Conservation (phyloP, 169 alveolate species). For the Plasmodium chabaudi region DNA sequence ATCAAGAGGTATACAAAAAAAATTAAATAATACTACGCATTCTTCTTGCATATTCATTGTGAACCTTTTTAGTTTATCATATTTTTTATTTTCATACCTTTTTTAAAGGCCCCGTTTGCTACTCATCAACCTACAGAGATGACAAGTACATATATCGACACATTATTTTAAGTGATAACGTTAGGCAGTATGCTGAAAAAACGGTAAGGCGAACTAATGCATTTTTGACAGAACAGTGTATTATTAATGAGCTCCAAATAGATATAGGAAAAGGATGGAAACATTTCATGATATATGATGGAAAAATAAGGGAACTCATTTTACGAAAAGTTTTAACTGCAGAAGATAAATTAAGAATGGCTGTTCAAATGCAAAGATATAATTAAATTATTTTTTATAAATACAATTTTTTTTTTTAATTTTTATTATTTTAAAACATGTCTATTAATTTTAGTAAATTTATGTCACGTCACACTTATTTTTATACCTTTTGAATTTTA, state of each 20-base stretch:
- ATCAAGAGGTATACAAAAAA: conserved; percentile 45
- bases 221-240: conserved; percentile 87
- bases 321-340: conserved; percentile 80
- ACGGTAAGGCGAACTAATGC: conserved; percentile 83
- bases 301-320: conserved; percentile 86
- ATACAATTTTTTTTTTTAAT: background rate
- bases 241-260: conserved; percentile 86
- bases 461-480: background rate
- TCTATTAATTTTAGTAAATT: background rate
- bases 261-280: conserved; percentile 91
- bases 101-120: conserved; percentile 87
- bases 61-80: background rate
- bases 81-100: background rate
- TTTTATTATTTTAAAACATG: background rate
- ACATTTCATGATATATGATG: conserved; percentile 89
- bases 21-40: background rate
- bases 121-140: conserved; percentile 89
- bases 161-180: conserved; percentile 87
- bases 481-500: too few relatives aligned
- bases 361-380: conserved; percentile 43
- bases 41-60: background rate
- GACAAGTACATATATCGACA: conserved; percentile 88
- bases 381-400: conserved; percentile 4
- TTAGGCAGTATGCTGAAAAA: conserved; percentile 87
- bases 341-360: conserved; percentile 76